phyloP scores from a whole-genome alignment of 1,284 basidiomycete genomes.

The Apiotrichum mycotoxinovorans region DNA sequence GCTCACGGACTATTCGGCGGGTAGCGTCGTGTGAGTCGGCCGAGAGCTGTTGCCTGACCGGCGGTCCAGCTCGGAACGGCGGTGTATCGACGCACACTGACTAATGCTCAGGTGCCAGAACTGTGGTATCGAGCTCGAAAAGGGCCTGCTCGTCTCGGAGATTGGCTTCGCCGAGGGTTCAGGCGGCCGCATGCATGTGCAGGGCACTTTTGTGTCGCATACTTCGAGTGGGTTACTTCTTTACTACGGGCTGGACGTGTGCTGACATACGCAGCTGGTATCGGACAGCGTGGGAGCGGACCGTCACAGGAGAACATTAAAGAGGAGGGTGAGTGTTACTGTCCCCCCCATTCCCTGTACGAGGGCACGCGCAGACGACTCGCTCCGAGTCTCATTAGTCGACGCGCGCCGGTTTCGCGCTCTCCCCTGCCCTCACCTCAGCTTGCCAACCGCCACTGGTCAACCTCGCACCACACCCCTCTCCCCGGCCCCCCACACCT shows the following conservation, averaged over 20 bases:
- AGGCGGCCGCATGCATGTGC: constrained; percentile 88
- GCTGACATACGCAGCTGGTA: constrained; percentile 27
- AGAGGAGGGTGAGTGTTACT: constrained; percentile 30
- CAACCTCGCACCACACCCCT: background rate
- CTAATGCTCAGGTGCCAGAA: constrained; percentile 59
- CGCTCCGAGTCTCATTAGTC: background rate
- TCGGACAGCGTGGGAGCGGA: constrained; percentile 24
- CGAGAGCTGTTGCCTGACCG: too few relatives aligned
- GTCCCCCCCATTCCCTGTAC: background rate
- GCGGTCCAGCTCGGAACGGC: too few relatives aligned
- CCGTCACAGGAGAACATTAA: constrained; percentile 38
- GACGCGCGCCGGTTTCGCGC: too few relatives aligned
- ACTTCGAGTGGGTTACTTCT: constrained; percentile 64
- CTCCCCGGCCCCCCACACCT: background rate
- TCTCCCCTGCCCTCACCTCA: too few relatives aligned
- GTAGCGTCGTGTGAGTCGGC: constrained; percentile 35
- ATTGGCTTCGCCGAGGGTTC: constrained; percentile 92
- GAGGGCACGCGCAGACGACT: background rate
- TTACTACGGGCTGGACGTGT: constrained; percentile 52
- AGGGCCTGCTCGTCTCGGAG: constrained; percentile 90
- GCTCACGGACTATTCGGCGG: constrained; percentile 33
- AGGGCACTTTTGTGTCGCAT: constrained; percentile 89
- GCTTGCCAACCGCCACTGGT: too few relatives aligned
- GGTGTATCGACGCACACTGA: too few relatives aligned
- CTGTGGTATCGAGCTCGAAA: constrained; percentile 87